Evolutionary conservation across 257 asterid genomes (phyloP), one percentile per base, ranked within the genome.

Genomic region (Lycium ferocissimum): DNA sequence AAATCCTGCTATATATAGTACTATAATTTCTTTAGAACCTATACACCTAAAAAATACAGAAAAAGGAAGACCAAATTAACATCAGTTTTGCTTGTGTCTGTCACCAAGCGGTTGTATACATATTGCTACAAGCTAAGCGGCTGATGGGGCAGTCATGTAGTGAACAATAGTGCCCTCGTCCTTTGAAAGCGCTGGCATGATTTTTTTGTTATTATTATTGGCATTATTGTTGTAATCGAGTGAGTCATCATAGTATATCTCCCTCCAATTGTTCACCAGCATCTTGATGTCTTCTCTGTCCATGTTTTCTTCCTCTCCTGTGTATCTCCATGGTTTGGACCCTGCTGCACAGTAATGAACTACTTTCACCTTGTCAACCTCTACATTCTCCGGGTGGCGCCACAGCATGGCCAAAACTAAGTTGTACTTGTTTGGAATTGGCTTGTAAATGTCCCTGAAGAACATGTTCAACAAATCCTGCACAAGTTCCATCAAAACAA

Each of bases 281-380:
- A 53, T 67, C 53, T 83, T 83, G 51, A 69, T 83, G 67, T 83
- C 85, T 35, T 83, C 7, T 57, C 85, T 69, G 22, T 83, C 85
- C 80, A 83, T 83, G 43, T 83, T 83, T 4, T 12, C 81, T 57
- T 69, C 85, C 40, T 83, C 69, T 9, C 85, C 85, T 0, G 85
- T 83, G 80, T 63, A 83, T 43, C 81, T 51, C 85, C 85, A 83
- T 17, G 85, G 85, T 62, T 83, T 83, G 2, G 85, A 83, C 33
- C 85, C 85, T 14, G 81, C 85, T 20, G 85, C 85, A 17, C 85
- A 83, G 14, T 67, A 83, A 53, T 83, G 85, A 35, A 83, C 85
- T 2, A 83, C 81, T 3, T 83, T 83, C 81, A 83, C 85, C 33
- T 69, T 69, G 4, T 83, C 81, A 26, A 83, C 9, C 80, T 69